These are phyloP conservation scores for Phaeoacremonium minimum DNA, from an alignment of 2,329 filamentous ascomycete species.

Conservation along the genomic window DNA sequence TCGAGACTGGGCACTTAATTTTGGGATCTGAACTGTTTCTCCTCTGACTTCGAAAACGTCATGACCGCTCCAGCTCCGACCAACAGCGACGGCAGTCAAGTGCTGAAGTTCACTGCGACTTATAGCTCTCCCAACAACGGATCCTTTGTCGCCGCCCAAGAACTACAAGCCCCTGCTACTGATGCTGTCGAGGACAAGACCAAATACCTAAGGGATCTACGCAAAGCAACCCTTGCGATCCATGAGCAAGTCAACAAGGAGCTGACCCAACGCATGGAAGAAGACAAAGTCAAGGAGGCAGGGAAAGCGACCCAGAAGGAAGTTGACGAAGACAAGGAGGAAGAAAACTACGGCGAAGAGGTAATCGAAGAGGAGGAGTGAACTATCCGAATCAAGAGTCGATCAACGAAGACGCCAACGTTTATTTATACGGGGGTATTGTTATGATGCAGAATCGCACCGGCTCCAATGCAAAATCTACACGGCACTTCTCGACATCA, in stretches of 20 bases:
- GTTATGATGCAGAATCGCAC: too few species aligned
- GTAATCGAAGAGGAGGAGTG: conserved; percentile 61
- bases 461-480: background rate
- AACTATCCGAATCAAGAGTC: conserved; percentile 6
- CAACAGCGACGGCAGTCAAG: too few species aligned
- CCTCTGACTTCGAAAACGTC: too few species aligned
- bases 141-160: conserved; percentile 37
- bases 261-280: conserved; percentile 70
- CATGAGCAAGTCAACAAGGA: conserved; percentile 67
- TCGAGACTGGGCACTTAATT: too few species aligned
- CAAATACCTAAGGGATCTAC: conserved; percentile 55
- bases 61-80: too few species aligned
- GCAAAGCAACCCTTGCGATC: conserved; percentile 49
- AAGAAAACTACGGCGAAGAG: conserved; percentile 85
- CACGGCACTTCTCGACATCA: background rate
- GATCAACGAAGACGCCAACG: conserved; percentile 4
- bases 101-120: conserved; percentile 36
- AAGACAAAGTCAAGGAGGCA: conserved; percentile 55
- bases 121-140: conserved; percentile 50
- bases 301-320: conserved; percentile 17
- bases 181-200: conserved; percentile 42
- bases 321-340: conserved; percentile 55
- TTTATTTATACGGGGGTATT: conserved; percentile 1
- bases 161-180: conserved; percentile 29
- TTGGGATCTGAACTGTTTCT: too few species aligned